These are phyloP conservation scores for Keithomyces neogunnii DNA, from an alignment of 2,329 filamentous ascomycete genomes.

Conservation along the genomic window DNA sequence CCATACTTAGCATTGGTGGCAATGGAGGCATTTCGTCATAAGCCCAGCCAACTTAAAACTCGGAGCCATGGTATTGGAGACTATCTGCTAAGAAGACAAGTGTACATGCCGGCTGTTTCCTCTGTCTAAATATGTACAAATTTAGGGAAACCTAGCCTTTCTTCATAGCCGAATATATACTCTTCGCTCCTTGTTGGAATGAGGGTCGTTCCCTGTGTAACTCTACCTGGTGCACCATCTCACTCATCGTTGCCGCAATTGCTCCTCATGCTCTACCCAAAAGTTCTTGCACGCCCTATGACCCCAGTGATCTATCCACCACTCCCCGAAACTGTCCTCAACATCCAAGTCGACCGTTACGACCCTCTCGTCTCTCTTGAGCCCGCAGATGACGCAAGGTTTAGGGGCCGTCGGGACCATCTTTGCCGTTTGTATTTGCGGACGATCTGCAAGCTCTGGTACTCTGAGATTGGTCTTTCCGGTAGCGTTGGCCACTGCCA, in stretches of 20 bases:
- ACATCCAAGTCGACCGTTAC: slow-evolving; percentile 65
- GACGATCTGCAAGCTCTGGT: slow-evolving; percentile 63
- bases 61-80: no score
- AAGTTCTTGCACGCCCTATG: slow-evolving; percentile 74
- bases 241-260: slow-evolving; percentile 55
- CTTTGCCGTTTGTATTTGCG: slow-evolving; percentile 60
- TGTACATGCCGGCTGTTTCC: no score
- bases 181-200: no score
- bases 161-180: no score
- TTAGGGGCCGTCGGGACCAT: slow-evolving; percentile 66
- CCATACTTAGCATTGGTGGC: no score
- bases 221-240: background rate
- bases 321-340: slow-evolving; percentile 90
- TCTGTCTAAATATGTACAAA: no score
- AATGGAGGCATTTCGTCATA: no score
- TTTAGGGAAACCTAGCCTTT: no score
- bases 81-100: no score
- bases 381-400: slow-evolving; percentile 75
- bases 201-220: background rate
- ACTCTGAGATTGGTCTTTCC: slow-evolving; percentile 46
- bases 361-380: slow-evolving; percentile 81
- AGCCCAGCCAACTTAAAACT: no score
- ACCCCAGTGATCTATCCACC: slow-evolving; percentile 89
- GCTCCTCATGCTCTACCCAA: slow-evolving; percentile 69
- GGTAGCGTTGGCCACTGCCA: slow-evolving; percentile 56